Evolutionary conservation across 2,329 filamentous ascomycete species (phyloP).

Genomic region (Diaporthe sp.): DNA sequence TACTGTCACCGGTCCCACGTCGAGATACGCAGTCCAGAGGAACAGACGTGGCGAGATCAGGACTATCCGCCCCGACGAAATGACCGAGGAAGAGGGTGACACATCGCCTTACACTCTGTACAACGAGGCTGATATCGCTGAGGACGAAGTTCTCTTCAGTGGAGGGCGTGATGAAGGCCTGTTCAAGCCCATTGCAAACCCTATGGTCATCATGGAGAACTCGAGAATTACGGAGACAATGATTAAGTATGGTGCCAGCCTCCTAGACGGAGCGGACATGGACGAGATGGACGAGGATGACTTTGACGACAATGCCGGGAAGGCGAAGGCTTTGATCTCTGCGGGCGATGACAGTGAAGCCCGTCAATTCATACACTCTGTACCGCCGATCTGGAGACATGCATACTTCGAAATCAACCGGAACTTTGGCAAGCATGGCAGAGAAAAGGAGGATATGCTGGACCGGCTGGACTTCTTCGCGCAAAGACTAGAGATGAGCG

Average conservation of each 20-base stretch:
- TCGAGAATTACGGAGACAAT: slow-evolving; percentile 8
- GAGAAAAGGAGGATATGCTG: not conserved
- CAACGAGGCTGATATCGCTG: slow-evolving; percentile 42
- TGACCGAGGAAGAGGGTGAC: not conserved
- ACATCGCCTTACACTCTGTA: slow-evolving; percentile 36
- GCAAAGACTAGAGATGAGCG: slow-evolving; percentile 13
- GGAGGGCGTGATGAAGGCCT: slow-evolving; percentile 38
- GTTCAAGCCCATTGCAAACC: slow-evolving; percentile 43
- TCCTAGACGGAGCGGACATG: not conserved
- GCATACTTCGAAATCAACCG: slow-evolving; percentile 24
- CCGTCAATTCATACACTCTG: slow-evolving; percentile 9
- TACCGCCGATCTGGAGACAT: slow-evolving; percentile 35
- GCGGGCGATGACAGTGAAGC: slow-evolving; percentile 27
- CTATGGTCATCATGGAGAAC: slow-evolving; percentile 40
- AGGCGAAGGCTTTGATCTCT: not conserved
- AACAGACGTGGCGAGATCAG: not conserved
- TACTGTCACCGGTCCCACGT: slow-evolving; percentile 34
- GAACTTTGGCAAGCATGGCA: not conserved
- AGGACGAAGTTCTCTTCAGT: slow-evolving; percentile 41
- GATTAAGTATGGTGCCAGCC: slow-evolving; percentile 2
- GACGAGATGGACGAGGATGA: not conserved
- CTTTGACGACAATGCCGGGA: not conserved
- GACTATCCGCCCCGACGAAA: not conserved
- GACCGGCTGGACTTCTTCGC: slow-evolving; percentile 16
- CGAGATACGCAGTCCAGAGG: slow-evolving; percentile 14